These are phyloP conservation scores for Paxillus involutus DNA, from an alignment of 768 basidiomycete species.

Conservation along the genomic window DNA sequence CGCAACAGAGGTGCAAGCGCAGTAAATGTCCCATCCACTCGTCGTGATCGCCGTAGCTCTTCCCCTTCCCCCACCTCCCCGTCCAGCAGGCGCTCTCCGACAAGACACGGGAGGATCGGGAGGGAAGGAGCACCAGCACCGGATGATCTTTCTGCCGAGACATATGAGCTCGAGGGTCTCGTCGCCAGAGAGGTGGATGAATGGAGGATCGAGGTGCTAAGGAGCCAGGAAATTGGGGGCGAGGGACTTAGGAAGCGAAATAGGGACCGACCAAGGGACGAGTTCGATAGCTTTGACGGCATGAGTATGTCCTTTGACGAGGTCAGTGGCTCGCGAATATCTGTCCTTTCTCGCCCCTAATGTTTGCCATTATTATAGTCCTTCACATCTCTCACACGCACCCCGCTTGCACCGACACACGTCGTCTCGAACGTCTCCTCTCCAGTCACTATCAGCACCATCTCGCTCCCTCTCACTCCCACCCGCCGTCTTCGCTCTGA, in stretches of 20 bases:
- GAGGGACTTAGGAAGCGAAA: conserved; percentile 10
- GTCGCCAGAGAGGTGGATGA: conserved; percentile 49
- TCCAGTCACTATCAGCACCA: conserved; percentile 15
- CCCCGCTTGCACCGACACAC: conserved; percentile 49
- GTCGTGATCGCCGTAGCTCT: conserved; percentile 11
- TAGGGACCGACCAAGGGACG: conserved; percentile 1
- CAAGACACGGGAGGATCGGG: not conserved
- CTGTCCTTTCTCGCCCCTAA: not conserved
- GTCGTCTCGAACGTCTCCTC: conserved; percentile 42
- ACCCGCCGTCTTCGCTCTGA: conserved; percentile 14
- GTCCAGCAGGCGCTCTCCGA: conserved; percentile 7
- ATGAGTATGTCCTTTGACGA: conserved; percentile 43
- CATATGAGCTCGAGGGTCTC: conserved; percentile 53
- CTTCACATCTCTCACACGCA: conserved; percentile 43
- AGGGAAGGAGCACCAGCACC: conserved; percentile 11
- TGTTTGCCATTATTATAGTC: conserved; percentile 33
- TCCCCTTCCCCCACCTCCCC: conserved; percentile 7
- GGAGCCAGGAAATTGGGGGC: conserved; percentile 19
- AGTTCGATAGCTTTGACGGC: conserved; percentile 18
- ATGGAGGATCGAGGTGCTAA: conserved; percentile 49
- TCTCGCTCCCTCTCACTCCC: conserved; percentile 17
- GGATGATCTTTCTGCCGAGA: conserved; percentile 18
- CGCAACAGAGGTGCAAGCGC: conserved; percentile 25
- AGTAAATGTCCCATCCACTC: conserved; percentile 19
- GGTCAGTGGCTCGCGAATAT: conserved; percentile 32